phyloP scores from a whole-genome alignment of 2,329 filamentous ascomycete species.

The Fusarium poae region DNA sequence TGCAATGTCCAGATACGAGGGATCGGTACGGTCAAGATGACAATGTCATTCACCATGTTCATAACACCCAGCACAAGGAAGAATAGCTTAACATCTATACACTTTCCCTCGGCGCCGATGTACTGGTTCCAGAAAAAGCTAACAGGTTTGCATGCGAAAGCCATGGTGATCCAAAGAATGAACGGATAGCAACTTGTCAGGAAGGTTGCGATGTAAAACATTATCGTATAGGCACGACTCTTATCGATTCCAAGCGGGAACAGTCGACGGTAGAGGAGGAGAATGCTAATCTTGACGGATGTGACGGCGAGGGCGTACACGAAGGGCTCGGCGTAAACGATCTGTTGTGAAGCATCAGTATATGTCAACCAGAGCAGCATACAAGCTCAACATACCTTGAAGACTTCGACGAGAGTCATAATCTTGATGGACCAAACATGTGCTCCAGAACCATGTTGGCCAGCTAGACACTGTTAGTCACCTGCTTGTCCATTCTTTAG shows the following conservation, averaged over 20 bases:
- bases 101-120: background rate
- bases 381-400: background rate
- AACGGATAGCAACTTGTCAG: slow-evolving; percentile 9
- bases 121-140: slow-evolving; percentile 30
- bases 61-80: slow-evolving; percentile 24
- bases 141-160: slow-evolving; percentile 9
- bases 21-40: slow-evolving; percentile 16
- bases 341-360: background rate
- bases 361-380: rapidly evolving
- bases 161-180: slow-evolving; percentile 26
- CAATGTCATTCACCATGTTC: slow-evolving; percentile 29
- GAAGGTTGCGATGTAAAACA: slow-evolving; percentile 14
- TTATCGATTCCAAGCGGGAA: slow-evolving; percentile 25
- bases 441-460: slow-evolving; percentile 5
- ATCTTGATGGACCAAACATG: slow-evolving; percentile 23
- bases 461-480: background rate
- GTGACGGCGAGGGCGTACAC: slow-evolving; percentile 26
- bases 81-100: slow-evolving; percentile 13
- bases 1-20: slow-evolving; percentile 21
- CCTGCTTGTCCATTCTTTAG: rapidly evolving
- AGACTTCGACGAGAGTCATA: slow-evolving; percentile 9
- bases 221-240: slow-evolving; percentile 15
- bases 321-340: slow-evolving; percentile 22
- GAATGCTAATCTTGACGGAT: slow-evolving; percentile 26
- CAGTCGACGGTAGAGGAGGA: slow-evolving; percentile 22